These are phyloP conservation scores for Friedmanniomyces simplex DNA, from an alignment of 495 filamentous ascomycete species.

Conservation along the genomic window DNA sequence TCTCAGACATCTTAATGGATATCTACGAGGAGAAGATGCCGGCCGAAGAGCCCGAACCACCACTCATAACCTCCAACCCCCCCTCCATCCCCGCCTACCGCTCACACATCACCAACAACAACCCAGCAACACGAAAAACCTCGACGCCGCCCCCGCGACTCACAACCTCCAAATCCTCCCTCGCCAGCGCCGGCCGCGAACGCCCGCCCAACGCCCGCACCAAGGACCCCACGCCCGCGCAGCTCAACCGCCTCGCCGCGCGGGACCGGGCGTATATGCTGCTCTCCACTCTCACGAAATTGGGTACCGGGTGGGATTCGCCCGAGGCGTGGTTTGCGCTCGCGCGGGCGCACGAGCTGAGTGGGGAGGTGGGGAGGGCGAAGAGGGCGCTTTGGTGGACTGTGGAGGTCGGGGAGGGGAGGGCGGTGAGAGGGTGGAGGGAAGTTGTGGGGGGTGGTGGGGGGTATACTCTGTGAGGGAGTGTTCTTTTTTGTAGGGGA, in stretches of 20 bases:
- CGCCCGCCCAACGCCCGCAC: constrained; percentile 32
- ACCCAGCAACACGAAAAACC: neutral
- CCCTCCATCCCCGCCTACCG: neutral
- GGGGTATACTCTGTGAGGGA: constrained; percentile 45
- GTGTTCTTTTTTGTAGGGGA: neutral
- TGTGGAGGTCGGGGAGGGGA: constrained; percentile 60
- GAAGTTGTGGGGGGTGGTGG: constrained; percentile 45
- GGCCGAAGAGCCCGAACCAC: constrained; percentile 29
- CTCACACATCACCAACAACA: too few species aligned
- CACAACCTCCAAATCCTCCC: constrained; percentile 3
- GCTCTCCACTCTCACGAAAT: constrained; percentile 68
- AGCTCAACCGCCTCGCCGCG: constrained; percentile 68
- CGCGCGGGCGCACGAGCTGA: constrained; percentile 73
- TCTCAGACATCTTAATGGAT: constrained; percentile 77
- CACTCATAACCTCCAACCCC: neutral
- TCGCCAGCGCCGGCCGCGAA: constrained; percentile 3
- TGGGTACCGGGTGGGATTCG: constrained; percentile 82
- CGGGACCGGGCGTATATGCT: constrained; percentile 79
- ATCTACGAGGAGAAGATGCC: constrained; percentile 59
- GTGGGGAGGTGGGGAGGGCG: constrained; percentile 71
- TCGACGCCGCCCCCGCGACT: neutral
- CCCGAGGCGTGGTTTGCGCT: constrained; percentile 91
- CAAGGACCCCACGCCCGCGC: constrained; percentile 41
- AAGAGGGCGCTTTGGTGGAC: constrained; percentile 69
- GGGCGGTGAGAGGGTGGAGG: constrained; percentile 50